Conservation (phyloP, 176 grass and related monocot species). For the Miscanthus lutarioriparius region DNA sequence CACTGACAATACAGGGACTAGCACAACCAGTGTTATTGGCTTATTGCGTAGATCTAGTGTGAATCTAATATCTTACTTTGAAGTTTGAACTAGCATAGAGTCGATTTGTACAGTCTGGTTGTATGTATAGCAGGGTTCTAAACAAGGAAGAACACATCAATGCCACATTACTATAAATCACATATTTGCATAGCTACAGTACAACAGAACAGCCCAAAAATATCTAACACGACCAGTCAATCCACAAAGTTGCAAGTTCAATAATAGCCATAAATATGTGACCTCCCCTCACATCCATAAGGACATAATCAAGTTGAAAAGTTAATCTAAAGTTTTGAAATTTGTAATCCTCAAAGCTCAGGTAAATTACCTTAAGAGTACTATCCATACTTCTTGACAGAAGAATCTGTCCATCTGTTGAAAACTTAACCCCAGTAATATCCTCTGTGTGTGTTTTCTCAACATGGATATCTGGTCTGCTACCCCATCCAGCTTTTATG, state of each 20-base stretch:
- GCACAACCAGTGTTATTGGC: background rate
- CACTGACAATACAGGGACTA: background rate
- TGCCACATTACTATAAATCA: constrained; percentile 18
- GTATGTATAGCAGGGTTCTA: background rate
- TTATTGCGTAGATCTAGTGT: background rate
- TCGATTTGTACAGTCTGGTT: background rate
- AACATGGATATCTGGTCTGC: constrained; percentile 93
- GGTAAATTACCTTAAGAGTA: constrained; percentile 78
- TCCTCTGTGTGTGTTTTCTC: constrained; percentile 84
- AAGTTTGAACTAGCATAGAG: background rate
- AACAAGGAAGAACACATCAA: constrained; percentile 1
- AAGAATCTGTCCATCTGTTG: constrained; percentile 88
- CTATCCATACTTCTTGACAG: constrained; percentile 94
- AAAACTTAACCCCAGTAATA: constrained; percentile 94
- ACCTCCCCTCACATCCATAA: constrained; percentile 8
- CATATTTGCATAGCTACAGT: constrained; percentile 16
- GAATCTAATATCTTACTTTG: background rate
- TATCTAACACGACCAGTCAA: background rate
- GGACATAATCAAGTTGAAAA: constrained; percentile 11
- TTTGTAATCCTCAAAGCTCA: constrained; percentile 12
- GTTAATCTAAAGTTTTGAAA: background rate
- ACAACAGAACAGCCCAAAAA: constrained; percentile 25
- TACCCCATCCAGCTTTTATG: constrained; percentile 97
- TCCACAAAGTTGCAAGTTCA: background rate
- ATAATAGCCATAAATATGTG: background rate